Conservation (phyloP, 2,329 filamentous ascomycete species). For the Cytospora chrysosperma region DNA sequence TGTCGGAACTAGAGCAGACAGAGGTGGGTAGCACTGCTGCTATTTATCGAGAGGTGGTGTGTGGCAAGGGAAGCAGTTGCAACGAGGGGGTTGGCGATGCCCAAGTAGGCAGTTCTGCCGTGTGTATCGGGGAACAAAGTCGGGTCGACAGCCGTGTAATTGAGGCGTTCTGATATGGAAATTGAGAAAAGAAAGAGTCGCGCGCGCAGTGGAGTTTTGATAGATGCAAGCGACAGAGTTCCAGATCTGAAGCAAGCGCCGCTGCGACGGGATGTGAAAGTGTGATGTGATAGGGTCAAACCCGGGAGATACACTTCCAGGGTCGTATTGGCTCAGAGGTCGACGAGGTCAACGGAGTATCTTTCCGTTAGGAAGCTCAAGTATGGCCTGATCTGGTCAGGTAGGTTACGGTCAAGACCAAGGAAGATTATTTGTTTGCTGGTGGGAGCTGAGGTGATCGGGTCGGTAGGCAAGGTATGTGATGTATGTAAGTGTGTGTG, state of each 20-base stretch:
- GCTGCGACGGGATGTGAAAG: conserved; percentile 9
- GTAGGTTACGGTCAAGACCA: background rate
- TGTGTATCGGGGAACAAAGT: conserved; percentile 3
- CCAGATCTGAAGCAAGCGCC: conserved; percentile 9
- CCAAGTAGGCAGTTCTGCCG: background rate
- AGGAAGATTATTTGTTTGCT: conserved; percentile 3
- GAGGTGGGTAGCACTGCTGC: conserved; percentile 11
- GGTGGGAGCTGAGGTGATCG: background rate
- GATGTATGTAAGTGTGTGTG: no score
- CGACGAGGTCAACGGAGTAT: background rate
- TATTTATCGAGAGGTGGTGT: conserved; percentile 1
- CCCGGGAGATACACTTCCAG: conserved; percentile 16
- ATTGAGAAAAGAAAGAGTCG: background rate
- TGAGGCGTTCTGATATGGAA: conserved; percentile 4
- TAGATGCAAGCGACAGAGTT: conserved; percentile 2
- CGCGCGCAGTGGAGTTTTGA: background rate
- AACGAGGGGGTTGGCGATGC: conserved; percentile 7
- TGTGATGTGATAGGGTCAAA: conserved; percentile 16
- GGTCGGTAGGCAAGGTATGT: background rate
- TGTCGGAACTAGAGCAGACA: background rate
- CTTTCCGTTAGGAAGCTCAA: background rate
- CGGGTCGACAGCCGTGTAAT: background rate
- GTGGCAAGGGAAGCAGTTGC: background rate
- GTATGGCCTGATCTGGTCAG: background rate
- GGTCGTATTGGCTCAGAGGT: conserved; percentile 6